Evolutionary conservation across 192 early-diverging fungal genomes (phyloP), one percentile per base, ranked within the genome.

Genomic region (Mortierella claussenii): DNA sequence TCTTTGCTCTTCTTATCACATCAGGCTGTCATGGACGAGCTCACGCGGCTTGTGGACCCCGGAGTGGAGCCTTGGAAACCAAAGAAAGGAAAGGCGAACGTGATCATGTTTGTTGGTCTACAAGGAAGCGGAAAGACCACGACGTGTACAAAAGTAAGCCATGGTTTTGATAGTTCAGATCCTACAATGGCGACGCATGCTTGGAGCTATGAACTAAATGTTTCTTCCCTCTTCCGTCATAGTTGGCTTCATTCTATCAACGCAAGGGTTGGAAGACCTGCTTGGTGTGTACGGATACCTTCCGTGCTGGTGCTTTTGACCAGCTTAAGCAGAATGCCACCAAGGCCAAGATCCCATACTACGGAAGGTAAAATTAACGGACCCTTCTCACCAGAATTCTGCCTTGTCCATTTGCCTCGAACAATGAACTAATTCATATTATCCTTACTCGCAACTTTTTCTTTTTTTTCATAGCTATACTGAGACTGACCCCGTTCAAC

Each of bases 301-400:
- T 97, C 83, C 93, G 97, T 79, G 97, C 97, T 44, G 97, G 97
- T 83, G 97, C 97, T 15, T 97, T 97, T 79, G 97, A 98, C 83
- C 97, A 98, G 85, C 87, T 98, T 63, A 97, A 96, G 82, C 97
- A 98, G 75, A 98, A 98, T 60, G 96, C 97, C 15, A 94, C 96
- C 23, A 93, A 97, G 59, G 97, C 95, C n/a, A 95, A 97, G 56
- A 96, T 98, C 50, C 96, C 96, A 45, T 98, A 92, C 79, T 98
- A 95, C 69, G 94, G 93, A 65, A 90, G 87, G 83, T 86, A 54
- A 33, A 44, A n/a, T n/a, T n/a, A n/a, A n/a, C n/a, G n/a, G n/a
- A n/a, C n/a, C n/a, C n/a, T n/a, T n/a, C n/a, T n/a, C n/a, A n/a
- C n/a, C n/a, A n/a, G n/a, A n/a, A n/a, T n/a, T n/a, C n/a, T n/a